Conservation (phyloP, 2,329 filamentous ascomycete species). For the Leptographium galeiforme region DNA sequence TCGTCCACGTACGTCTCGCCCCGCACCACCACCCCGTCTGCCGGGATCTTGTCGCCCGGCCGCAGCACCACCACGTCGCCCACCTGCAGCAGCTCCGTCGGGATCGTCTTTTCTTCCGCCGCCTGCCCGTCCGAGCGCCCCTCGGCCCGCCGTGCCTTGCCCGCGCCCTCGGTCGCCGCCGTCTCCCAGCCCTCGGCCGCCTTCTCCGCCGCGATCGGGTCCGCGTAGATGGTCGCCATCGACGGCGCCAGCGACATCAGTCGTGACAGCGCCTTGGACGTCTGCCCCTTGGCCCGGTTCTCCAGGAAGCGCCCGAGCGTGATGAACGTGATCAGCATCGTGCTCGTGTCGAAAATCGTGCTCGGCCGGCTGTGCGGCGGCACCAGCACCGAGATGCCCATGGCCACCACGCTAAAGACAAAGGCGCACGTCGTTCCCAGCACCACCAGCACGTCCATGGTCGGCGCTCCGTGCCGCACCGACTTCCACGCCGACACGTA, state of each 20-base stretch:
- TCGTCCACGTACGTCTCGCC: constrained; percentile 93
- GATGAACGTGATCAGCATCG: constrained; percentile 96
- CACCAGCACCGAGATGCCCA: constrained; percentile 67
- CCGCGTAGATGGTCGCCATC: constrained; percentile 92
- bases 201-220: constrained; percentile 88
- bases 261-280: constrained; percentile 79
- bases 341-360: constrained; percentile 94
- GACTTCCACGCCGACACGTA: constrained; percentile 91
- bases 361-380: constrained; percentile 66
- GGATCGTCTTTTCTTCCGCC: constrained; percentile 72
- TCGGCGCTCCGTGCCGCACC: constrained; percentile 77
- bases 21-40: constrained; percentile 73
- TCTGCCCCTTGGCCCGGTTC: constrained; percentile 91
- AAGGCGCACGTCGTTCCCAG: constrained; percentile 91
- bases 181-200: constrained; percentile 65
- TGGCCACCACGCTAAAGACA: constrained; percentile 82
- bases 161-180: too few species aligned
- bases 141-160: too few species aligned
- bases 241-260: constrained; percentile 94
- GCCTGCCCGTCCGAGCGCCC: constrained; percentile 40
- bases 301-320: constrained; percentile 83
- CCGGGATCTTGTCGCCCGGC: constrained; percentile 92
- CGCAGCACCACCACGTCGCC: constrained; percentile 87
- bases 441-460: constrained; percentile 94
- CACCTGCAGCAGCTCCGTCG: constrained; percentile 87